Evolutionary conservation across 805 yeast genomes (phyloP).

Genomic region (Aciculoconidium aculeatum): DNA sequence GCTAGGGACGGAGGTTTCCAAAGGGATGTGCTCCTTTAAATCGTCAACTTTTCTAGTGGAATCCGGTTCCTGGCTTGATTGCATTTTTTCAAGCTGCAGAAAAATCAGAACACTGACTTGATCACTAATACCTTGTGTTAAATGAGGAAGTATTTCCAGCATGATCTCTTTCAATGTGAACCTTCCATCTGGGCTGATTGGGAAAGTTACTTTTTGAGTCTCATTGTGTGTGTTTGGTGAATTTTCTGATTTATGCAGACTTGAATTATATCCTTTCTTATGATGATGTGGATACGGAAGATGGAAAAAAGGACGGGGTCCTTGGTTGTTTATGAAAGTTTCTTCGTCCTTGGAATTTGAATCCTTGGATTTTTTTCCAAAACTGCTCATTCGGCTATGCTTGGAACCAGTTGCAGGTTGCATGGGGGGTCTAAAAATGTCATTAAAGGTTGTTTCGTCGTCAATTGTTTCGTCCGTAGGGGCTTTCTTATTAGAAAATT

Average conservation of each 20-base stretch:
- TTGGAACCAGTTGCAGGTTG: no score
- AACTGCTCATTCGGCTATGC: slow-evolving; percentile 6
- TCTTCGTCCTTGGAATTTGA: slow-evolving; percentile 5
- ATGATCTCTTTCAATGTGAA: slow-evolving; percentile 7
- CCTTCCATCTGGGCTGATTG: slow-evolving; percentile 4
- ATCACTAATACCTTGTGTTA: slow-evolving; percentile 9
- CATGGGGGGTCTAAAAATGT: slow-evolving; percentile 7
- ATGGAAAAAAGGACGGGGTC: slow-evolving; percentile 1
- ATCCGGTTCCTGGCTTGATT: no score
- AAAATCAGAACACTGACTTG: no score
- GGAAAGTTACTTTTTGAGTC: slow-evolving; percentile 9
- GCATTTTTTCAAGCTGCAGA: no score
- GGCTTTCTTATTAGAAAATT: slow-evolving; percentile 2
- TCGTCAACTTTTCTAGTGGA: no score
- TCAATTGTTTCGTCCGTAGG: slow-evolving; percentile 9
- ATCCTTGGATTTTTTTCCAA: no score
- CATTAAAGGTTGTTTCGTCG: slow-evolving; percentile 11
- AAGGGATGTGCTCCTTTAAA: no score
- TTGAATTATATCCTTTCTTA: no score
- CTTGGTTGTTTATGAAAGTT: slow-evolving; percentile 8
- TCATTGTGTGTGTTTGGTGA: no score
- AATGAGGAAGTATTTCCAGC: slow-evolving; percentile 8
- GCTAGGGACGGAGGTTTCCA: no score
- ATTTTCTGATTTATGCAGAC: no score
- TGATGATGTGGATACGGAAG: no score